Evolutionary conservation across 306 rosid species (phyloP).

Genomic region (Cicer cuneatum): DNA sequence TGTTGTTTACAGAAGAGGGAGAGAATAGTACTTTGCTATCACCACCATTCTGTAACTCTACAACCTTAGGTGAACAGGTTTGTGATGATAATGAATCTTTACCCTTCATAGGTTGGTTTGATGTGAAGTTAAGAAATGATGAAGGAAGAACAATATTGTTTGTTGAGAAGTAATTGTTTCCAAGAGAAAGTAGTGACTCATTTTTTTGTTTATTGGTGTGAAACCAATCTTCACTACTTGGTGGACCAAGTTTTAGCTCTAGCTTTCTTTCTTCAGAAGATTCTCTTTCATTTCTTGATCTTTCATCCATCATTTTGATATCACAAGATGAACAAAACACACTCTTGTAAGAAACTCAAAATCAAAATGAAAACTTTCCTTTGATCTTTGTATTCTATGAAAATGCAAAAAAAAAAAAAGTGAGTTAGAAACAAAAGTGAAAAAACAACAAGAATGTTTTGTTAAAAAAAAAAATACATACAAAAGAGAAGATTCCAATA

Average conservation of each 20-base stretch:
- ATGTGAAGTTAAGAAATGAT: conserved; percentile 56
- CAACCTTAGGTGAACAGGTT: conserved; percentile 54
- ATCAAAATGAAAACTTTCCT: too few species aligned
- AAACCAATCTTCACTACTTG: conserved; percentile 74
- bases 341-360: neutral
- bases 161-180: conserved; percentile 45
- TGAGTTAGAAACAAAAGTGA: conserved; percentile 5
- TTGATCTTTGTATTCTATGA: neutral
- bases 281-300: conserved; percentile 60
- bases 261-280: conserved; percentile 78
- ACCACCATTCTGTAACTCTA: conserved; percentile 59
- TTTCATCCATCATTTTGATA: conserved; percentile 55
- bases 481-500: neutral
- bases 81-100: conserved; percentile 53
- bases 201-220: conserved; percentile 24
- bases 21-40: conserved; percentile 56
- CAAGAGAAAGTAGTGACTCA: conserved; percentile 62
- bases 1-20: conserved; percentile 60
- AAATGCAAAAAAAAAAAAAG: conserved; percentile 14
- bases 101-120: conserved; percentile 48
- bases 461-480: too few species aligned
- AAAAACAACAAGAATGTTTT: neutral
- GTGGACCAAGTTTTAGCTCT: conserved; percentile 90
- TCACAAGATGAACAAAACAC: too few species aligned
- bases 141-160: conserved; percentile 15